phyloP scores from a whole-genome alignment of 2,329 filamentous ascomycete genomes.

The Colletotrichum spinosum region DNA sequence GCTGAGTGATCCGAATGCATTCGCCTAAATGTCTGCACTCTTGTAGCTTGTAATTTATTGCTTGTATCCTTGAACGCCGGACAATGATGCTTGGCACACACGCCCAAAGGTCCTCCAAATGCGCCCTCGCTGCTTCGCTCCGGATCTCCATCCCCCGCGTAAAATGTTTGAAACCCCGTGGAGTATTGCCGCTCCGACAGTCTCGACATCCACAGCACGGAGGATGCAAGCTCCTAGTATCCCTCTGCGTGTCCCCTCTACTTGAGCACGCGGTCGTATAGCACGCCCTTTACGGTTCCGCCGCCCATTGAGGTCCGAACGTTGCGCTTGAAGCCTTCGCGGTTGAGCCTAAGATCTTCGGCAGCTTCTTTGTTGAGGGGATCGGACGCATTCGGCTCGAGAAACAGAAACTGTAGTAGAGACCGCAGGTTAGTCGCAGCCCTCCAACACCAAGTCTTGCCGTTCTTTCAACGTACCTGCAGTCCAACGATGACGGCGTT shows the following conservation, averaged over 20 bases:
- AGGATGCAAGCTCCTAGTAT: background rate
- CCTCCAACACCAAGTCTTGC: background rate
- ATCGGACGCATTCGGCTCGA: conserved; percentile 96
- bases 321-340: conserved; percentile 92
- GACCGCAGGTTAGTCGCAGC: conserved; percentile 40
- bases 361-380: conserved; percentile 99
- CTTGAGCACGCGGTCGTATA: conserved; percentile 84
- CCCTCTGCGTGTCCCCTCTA: conserved; percentile 47
- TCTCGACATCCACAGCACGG: no score
- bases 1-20: conserved; percentile 5
- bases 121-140: conserved; percentile 16
- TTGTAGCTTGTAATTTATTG: conserved; percentile 20
- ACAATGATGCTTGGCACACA: conserved; percentile 34
- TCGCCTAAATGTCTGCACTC: conserved; percentile 9
- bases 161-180: no score
- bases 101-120: conserved; percentile 28
- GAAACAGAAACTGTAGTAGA: conserved; percentile 83
- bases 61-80: conserved; percentile 33
- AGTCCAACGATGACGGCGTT: conserved; percentile 96
- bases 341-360: conserved; percentile 86
- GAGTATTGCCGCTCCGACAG: no score
- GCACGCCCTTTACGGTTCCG: conserved; percentile 76
- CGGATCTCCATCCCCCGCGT: background rate
- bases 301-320: conserved; percentile 87
- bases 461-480: conserved; percentile 66